Percentiles rank a stretch among this genome's conserved stretches.
phyloP scores from a whole-genome alignment of 768 basidiomycete species.

The Leccinum boreale region DNA sequence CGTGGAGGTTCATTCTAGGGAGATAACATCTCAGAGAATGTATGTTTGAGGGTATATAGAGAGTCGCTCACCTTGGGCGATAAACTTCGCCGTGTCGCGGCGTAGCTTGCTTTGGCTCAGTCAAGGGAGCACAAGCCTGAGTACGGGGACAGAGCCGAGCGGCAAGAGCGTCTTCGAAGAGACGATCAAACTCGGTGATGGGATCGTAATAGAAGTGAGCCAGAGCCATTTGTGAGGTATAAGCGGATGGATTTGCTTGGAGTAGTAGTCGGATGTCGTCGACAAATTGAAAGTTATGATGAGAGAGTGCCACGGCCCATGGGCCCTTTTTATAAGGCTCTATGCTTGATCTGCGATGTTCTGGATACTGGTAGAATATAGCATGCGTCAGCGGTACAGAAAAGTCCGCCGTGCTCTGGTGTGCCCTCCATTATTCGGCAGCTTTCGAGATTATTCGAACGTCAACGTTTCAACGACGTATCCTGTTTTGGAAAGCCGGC shows the following conservation, averaged over 20 bases:
- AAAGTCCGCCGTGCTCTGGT: not conserved
- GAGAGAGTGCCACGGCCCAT: not conserved
- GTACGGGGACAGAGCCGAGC: slow-evolving; percentile 8
- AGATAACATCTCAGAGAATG: not conserved
- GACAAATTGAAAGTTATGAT: not conserved
- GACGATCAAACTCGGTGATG: slow-evolving; percentile 1
- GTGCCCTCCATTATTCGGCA: not conserved
- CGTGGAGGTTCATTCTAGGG: slow-evolving; percentile 45
- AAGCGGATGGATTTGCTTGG: not conserved
- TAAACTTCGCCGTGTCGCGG: not conserved
- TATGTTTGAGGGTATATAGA: not conserved
- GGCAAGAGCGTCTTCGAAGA: slow-evolving; percentile 22
- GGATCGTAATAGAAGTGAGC: slow-evolving; percentile 5
- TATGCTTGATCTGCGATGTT: not conserved
- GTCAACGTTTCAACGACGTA: no score
- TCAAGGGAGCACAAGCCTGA: not conserved
- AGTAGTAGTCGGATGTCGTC: not conserved
- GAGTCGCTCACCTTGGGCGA: slow-evolving; percentile 21
- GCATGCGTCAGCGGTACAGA: not conserved
- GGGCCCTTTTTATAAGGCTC: slow-evolving; percentile 5
- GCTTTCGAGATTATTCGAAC: slow-evolving; percentile 7
- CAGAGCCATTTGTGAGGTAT: slow-evolving; percentile 1
- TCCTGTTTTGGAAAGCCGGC: not conserved
- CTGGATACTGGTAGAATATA: not conserved
- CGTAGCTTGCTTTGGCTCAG: not conserved